Evolutionary conservation across 2,329 filamentous ascomycete genomes (phyloP), one percentile per base, ranked within the genome.

Genomic region (Aspergillus sp.): DNA sequence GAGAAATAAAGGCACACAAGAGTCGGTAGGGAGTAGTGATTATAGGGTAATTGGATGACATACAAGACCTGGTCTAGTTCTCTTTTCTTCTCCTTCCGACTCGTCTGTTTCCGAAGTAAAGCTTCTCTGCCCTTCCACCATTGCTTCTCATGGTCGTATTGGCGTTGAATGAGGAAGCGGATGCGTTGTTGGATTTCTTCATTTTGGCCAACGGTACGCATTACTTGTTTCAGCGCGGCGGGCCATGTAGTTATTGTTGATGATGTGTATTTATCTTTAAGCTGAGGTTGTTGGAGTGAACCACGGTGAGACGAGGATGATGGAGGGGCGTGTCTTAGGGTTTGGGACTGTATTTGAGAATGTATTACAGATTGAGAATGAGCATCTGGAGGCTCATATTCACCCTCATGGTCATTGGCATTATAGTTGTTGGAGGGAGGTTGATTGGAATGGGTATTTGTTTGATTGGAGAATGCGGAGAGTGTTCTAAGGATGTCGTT

Each of bases 71-170:
- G 79, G 63, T 85, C 79, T 18, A 85, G 68, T 59, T 80, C 80
- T 62, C 78, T 78, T 60, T 84, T 80, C 50, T 81, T 82, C 57
- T 82, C 81, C 4, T 74, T 76, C 56, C 84, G 75, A 1, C 76
- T 72, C n/a, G 67, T 71, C 56, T 85, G 83, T 57, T 80, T 82
- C 32, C 77, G 71, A 5, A 84, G 65, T 22, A 87, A 68, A 6
- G 76, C 80, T 56, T 81, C 70, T 2, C 84, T 78, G 2, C 79
- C 80, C 24, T 76, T 70, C 74, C 81, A 85, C 82, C 87, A 89
- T 62, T 84, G 80, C 62, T 79, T 79, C 62, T 89, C 85, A 64
- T 89, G 82, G 41, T 80, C 78, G 64, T 85, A 81, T 68, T 89
- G 86, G 42, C 84, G 80, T 54, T 79, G 79, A 58, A 89, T 88